Conservation (phyloP, 2,329 filamentous ascomycete genomes). For the Emydomyces testavorans region DNA sequence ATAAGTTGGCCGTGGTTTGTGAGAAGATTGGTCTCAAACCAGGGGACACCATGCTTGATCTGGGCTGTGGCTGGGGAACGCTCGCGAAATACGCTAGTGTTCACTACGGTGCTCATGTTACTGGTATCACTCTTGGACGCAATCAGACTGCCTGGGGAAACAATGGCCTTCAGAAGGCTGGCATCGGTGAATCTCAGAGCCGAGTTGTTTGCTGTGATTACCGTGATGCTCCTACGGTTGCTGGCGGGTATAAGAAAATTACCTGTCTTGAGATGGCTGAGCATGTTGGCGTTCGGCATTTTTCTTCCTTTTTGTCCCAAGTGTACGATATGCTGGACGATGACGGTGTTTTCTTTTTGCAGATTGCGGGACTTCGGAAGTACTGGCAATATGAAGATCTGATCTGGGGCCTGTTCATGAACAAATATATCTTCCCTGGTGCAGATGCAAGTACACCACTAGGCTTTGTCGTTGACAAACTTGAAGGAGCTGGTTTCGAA, state of each 20-base stretch:
- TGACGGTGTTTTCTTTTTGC: slow-evolving; percentile 89
- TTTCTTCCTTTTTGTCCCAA: slow-evolving; percentile 68
- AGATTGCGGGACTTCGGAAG: slow-evolving; percentile 88
- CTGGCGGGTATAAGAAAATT: slow-evolving; percentile 81
- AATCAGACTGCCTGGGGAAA: slow-evolving; percentile 98
- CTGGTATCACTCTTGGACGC: slow-evolving; percentile 83
- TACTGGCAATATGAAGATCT: slow-evolving; percentile 96
- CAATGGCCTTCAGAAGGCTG: slow-evolving; percentile 68
- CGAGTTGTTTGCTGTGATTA: slow-evolving; percentile 94
- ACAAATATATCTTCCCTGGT: slow-evolving; percentile 97
- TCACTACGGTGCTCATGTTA: slow-evolving; percentile 77
- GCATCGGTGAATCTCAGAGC: slow-evolving; percentile 77
- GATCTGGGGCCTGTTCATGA: slow-evolving; percentile 98
- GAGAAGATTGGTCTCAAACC: slow-evolving; percentile 82
- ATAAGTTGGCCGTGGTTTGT: slow-evolving; percentile 89
- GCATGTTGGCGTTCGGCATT: slow-evolving; percentile 90
- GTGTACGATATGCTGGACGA: slow-evolving; percentile 93
- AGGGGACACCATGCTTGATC: slow-evolving; percentile 77
- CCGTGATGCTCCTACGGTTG: slow-evolving; percentile 74
- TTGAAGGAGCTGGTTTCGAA: slow-evolving; percentile 81
- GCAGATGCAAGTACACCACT: slow-evolving; percentile 91
- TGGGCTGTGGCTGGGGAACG: slow-evolving; percentile 97
- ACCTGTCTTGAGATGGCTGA: slow-evolving; percentile 98
- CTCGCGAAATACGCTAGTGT: slow-evolving; percentile 84
- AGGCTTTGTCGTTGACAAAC: slow-evolving; percentile 69